phyloP scores from a whole-genome alignment of 805 yeast genomes.

The Metschnikowia anglica region DNA sequence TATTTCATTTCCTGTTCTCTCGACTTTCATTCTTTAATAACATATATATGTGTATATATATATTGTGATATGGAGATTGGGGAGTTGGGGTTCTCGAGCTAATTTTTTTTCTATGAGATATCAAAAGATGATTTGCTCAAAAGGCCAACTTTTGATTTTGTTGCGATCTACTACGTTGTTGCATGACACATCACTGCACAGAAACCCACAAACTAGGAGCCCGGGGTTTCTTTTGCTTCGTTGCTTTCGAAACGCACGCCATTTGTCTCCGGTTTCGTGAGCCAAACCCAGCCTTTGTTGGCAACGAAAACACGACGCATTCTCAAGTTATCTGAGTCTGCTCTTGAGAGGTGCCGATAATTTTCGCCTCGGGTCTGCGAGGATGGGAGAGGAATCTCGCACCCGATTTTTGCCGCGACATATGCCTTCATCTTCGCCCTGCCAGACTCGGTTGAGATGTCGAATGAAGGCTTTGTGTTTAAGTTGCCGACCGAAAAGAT shows the following conservation, averaged over 20 bases:
- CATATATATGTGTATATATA: too few species aligned
- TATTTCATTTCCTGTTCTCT: too few species aligned
- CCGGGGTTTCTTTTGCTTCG: neutral
- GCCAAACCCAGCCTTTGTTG: slow-evolving; percentile 18
- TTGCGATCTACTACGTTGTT: too few species aligned
- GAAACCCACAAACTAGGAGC: neutral
- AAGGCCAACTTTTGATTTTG: too few species aligned
- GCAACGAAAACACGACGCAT: slow-evolving; percentile 14
- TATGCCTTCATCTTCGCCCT: slow-evolving; percentile 16
- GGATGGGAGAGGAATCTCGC: neutral
- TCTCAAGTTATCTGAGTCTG: slow-evolving; percentile 1
- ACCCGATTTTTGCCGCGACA: slow-evolving; percentile 10
- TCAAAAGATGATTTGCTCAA: too few species aligned
- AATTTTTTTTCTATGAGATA: too few species aligned
- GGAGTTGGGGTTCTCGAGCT: too few species aligned
- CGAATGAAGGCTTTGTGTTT: slow-evolving; percentile 12
- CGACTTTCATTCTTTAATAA: too few species aligned
- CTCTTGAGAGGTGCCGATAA: slow-evolving; percentile 1
- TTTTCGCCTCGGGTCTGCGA: neutral
- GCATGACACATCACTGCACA: neutral
- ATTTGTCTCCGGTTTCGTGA: slow-evolving; percentile 4
- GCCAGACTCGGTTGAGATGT: slow-evolving; percentile 15
- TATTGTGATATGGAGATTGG: too few species aligned
- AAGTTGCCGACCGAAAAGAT: neutral
- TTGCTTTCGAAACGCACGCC: slow-evolving; percentile 4